Base-by-base conservation (phyloP, 495 filamentous ascomycete genomes). In the Physcia stellaris region DNA sequence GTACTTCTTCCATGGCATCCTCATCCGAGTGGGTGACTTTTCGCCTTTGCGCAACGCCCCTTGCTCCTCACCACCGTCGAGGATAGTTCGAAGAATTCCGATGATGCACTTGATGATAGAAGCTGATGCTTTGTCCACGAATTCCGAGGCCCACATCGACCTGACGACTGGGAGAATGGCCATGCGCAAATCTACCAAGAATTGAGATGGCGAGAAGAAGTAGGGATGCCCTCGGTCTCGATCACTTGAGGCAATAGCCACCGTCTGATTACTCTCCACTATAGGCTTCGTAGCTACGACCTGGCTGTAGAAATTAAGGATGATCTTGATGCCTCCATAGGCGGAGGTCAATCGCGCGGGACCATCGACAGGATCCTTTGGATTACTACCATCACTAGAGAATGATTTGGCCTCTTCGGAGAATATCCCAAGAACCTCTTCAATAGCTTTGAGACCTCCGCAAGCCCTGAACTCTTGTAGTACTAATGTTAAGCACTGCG, bases 181-280 rank as follows among this genome's bases (percentile, higher is more conserved):
- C 64, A 83, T 75, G 32, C 87, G 75, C 30, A 96, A 60, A 53
- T 96, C 90, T 23, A 99, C 79, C 9, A 94, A 53, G 40, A 96
- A 81, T 51, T 96, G 90, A 5, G 68, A 64, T 5, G 77, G 61
- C 12, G 75, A 67, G 49, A 83, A 86, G 45, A 70, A 72, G 50
- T 93, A 81, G 6, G 71, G 57, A 21, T 67, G 70, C 22, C 69
- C 65, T 19, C 64, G 64, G 17, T 75, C 67, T 22, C 71, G 50
- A 16, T 70, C 64, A 35, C 56, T 57, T 24, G 67, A 66, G 32
- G 68, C 53, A 46, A 94, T 68, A 26, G 75, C 67, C 32, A 70
- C 60, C 17, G 79, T 77, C 45, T 79, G 73, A 32, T 60, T 58
- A 3, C 87, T 79, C 13, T 98, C 90, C 5, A 67, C 63, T 34